These are phyloP conservation scores for Agrocybe chaxingu DNA, from an alignment of 768 basidiomycete species.

Conservation along the genomic window DNA sequence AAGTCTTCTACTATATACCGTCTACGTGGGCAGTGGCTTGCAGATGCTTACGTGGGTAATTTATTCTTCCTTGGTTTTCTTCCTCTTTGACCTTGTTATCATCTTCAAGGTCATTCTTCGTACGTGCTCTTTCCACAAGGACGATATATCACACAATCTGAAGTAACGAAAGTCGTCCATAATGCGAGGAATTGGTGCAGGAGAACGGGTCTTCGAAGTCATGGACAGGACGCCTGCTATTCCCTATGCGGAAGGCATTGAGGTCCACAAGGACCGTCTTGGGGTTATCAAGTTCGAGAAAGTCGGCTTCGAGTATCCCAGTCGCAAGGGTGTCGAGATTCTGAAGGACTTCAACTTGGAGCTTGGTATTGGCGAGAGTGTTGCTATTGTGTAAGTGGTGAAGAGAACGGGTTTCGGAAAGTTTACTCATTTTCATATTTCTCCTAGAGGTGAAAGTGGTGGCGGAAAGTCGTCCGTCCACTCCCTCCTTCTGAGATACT, in stretches of 20 bases:
- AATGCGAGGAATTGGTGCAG: slow-evolving; percentile 96
- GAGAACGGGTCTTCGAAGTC: slow-evolving; percentile 90
- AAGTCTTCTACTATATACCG: slow-evolving; percentile 85
- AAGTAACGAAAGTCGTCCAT: slow-evolving; percentile 66
- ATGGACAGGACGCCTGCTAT: slow-evolving; percentile 80
- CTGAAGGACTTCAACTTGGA: slow-evolving; percentile 81
- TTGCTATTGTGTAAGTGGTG: slow-evolving; percentile 83
- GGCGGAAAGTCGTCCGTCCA: slow-evolving; percentile 94
- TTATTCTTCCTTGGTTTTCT: slow-evolving; percentile 4
- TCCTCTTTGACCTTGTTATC: slow-evolving; percentile 2
- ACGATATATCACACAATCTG: not conserved
- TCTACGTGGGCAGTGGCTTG: slow-evolving; percentile 80
- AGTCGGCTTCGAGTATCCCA: slow-evolving; percentile 88
- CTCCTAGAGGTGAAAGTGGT: slow-evolving; percentile 79
- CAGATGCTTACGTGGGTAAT: slow-evolving; percentile 71
- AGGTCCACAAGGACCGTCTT: slow-evolving; percentile 51
- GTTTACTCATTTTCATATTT: slow-evolving; percentile 1
- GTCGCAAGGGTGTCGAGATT: slow-evolving; percentile 75
- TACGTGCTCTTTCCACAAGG: slow-evolving; percentile 30
- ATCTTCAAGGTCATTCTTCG: slow-evolving; percentile 45
- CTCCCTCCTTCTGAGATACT: slow-evolving; percentile 82
- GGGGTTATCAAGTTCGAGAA: slow-evolving; percentile 80
- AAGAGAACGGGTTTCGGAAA: not conserved
- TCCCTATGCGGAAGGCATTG: slow-evolving; percentile 56
- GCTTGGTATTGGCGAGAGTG: slow-evolving; percentile 79